Base-by-base conservation (phyloP, 75 land plant genomes). In the Cryptomeria japonica region DNA sequence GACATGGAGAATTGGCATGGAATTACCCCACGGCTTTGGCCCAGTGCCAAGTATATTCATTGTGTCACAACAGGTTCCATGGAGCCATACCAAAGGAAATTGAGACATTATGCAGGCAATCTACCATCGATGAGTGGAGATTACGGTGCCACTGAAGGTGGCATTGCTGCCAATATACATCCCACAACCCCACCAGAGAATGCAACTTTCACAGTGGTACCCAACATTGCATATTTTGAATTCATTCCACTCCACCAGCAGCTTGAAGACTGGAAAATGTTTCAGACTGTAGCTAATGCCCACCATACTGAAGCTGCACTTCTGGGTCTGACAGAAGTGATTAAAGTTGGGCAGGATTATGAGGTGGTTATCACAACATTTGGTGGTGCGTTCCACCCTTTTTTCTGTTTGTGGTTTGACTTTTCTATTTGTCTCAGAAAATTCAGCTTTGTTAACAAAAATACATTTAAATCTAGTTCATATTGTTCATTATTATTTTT, bases 271-370 rank as follows among this genome's bases (percentile, higher is more conserved):
- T 0, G 15, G 49, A 25, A 44, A 44, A 22, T 10, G 11, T 49
- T 25, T 80, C 22, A 80, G n/a, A 80, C 3, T 80, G 49, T 80
- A 80, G 83, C 83, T 70, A 25, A 19, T 64, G 83, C 87, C 58
- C 36, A 70, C 86, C 78, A 31, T 82, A 25, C 42, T 25, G 42
- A 78, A 38, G 3, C 80, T 0, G 78, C 91, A 32, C 94, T 96
- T 12, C 86, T 95, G 36, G 94, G 95, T 1, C 80, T 97, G 18
- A 91, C 95, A 70, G 95, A 96, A 44, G 95, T 97, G 55, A 76
- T n/a, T n/a, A n/a, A 94, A 88, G 85, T 96, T 36, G 98, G 97
- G 1, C 91, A 95, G 85, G 94, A 96, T 88, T 97, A 97, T 91
- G 99, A 97, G 85, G 87, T 97, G 34, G 84, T 96, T 22, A 32